phyloP scores from a whole-genome alignment of 163 green algal genomes.

The Scenedesmus sp. region DNA sequence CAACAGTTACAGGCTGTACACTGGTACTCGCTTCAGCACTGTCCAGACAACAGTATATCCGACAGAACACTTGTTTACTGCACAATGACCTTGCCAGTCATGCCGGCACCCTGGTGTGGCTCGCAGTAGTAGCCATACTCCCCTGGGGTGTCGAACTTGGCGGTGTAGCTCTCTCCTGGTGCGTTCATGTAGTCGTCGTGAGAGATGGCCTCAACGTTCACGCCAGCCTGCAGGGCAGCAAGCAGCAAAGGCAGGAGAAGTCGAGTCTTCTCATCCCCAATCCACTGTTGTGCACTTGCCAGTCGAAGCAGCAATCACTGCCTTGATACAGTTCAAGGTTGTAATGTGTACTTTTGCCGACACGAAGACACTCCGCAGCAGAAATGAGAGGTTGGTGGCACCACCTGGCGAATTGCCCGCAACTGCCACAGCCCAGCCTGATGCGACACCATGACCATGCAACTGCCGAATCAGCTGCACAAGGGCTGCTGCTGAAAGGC shows the following conservation, averaged over 20 bases:
- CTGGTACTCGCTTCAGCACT: neutral
- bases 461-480: no score
- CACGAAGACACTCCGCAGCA: no score
- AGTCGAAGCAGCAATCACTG: no score
- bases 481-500: constrained; percentile 49
- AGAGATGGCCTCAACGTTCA: constrained; percentile 91
- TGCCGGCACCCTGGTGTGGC: constrained; percentile 96
- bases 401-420: no score
- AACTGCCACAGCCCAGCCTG: no score
- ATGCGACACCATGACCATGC: no score
- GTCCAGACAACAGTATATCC: neutral
- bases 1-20: neutral
- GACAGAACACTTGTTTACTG: constrained; percentile 27
- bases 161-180: constrained; percentile 88
- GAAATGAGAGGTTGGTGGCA: no score
- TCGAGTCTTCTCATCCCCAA: no score
- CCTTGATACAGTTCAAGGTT: no score
- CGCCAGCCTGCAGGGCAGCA: constrained; percentile 73
- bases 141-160: constrained; percentile 89
- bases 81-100: constrained; percentile 73
- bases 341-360: no score
- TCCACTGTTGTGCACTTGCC: no score
- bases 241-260: neutral
- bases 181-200: constrained; percentile 97
- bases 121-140: constrained; percentile 98